Evolutionary conservation across 2,329 filamentous ascomycete genomes (phyloP).

Genomic region (Sclerotinia sclerotiorum): DNA sequence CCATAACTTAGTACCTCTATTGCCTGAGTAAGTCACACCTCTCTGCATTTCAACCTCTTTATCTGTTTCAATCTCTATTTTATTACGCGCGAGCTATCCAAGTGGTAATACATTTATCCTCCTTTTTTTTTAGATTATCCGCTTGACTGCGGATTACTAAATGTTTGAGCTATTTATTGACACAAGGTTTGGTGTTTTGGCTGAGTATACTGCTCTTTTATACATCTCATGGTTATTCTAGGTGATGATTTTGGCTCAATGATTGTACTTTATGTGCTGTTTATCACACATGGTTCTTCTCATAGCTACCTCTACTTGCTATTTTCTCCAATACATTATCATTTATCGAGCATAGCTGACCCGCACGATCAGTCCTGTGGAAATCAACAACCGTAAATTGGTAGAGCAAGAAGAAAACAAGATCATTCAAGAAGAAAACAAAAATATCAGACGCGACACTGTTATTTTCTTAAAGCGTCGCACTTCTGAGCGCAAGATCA

Average conservation of each 20-base stretch:
- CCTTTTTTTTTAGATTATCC: not conserved
- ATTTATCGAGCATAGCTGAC: slow-evolving; percentile 1
- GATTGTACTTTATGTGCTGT: not conserved
- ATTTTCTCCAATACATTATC: not conserved
- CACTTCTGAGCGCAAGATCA: slow-evolving; percentile 12
- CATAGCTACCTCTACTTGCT: not conserved
- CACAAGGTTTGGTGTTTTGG: not conserved
- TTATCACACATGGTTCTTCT: not conserved
- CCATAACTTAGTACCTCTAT: slow-evolving; percentile 10
- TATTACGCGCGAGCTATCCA: not conserved
- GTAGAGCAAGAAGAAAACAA: slow-evolving; percentile 20
- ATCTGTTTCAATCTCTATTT: not conserved
- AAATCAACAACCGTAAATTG: slow-evolving; percentile 9
- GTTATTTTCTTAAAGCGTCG: slow-evolving; percentile 11
- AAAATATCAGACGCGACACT: slow-evolving; percentile 11
- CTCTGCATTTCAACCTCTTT: not conserved
- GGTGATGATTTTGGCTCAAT: too few species aligned
- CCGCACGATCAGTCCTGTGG: not conserved
- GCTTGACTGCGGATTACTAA: not conserved
- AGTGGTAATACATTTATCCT: not conserved
- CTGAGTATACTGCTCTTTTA: not conserved
- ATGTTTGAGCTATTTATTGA: not conserved
- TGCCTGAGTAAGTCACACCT: not conserved
- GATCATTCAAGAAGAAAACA: slow-evolving; percentile 7
- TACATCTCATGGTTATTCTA: not conserved